Percentiles rank a stretch among this genome's conserved stretches.
These are phyloP conservation scores for Irpex rosettiformis DNA, from an alignment of 1,284 basidiomycete genomes.

Conservation along the genomic window DNA sequence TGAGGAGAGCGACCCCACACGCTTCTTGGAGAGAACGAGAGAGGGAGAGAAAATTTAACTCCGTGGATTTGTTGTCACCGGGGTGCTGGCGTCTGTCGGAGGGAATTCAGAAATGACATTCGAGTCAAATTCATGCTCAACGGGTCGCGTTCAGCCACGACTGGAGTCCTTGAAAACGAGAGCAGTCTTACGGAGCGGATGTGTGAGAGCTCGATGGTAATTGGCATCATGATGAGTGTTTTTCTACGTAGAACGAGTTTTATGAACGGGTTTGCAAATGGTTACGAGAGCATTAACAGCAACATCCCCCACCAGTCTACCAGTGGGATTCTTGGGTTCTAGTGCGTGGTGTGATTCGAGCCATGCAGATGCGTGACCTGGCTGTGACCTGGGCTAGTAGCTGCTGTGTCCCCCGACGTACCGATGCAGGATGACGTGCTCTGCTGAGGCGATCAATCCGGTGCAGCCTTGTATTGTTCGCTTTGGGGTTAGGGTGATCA, in stretches of 20 bases:
- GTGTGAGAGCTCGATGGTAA: neutral
- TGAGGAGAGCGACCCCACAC: neutral
- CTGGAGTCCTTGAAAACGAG: neutral
- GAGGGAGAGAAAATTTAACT: neutral
- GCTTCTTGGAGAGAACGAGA: neutral
- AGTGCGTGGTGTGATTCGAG: neutral
- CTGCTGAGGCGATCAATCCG: neutral
- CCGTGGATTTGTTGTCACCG: neutral
- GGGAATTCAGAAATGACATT: too few species aligned
- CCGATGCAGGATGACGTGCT: neutral
- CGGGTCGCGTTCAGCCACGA: too few species aligned
- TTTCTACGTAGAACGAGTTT: neutral
- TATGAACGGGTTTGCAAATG: neutral
- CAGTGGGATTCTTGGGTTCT: neutral
- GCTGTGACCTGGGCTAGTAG: too few species aligned
- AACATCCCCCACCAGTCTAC: neutral
- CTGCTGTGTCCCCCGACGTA: neutral
- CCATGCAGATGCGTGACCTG: too few species aligned
- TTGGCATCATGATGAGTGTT: neutral
- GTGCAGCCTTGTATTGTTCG: neutral
- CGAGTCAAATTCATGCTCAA: too few species aligned
- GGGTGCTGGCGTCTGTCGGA: too few species aligned
- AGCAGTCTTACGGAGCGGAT: neutral
- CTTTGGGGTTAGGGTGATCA: neutral
- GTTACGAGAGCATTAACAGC: slow-evolving; percentile 1